Conservation (phyloP, 2,329 filamentous ascomycete genomes). For the Rugonectria rugulosa region DNA sequence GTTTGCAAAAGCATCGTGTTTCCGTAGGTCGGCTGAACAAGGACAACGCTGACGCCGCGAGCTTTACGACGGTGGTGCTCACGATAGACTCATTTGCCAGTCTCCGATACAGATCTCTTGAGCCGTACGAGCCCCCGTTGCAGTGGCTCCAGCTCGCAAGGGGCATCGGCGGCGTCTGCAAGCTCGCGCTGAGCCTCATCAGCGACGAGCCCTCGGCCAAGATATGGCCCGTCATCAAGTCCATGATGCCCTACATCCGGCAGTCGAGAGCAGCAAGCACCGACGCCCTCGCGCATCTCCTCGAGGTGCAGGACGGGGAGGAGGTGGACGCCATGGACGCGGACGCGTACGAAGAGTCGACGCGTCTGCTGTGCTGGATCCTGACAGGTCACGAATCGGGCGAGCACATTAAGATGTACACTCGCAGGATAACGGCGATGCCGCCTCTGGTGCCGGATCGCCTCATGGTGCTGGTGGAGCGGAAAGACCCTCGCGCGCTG, state of each 20-base stretch:
- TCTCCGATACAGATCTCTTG: constrained; percentile 26
- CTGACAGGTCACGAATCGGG: constrained; percentile 17
- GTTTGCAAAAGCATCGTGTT: constrained; percentile 26
- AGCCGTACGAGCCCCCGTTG: constrained; percentile 32
- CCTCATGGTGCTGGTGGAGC: constrained; percentile 27
- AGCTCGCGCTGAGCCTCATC: constrained; percentile 19
- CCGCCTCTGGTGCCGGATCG: constrained; percentile 28
- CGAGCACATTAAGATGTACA: constrained; percentile 23
- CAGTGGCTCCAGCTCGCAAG: constrained; percentile 37
- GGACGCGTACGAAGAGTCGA: constrained; percentile 25
- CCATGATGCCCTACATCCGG: constrained; percentile 12
- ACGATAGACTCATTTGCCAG: constrained; percentile 32
- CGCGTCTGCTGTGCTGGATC: constrained; percentile 28
- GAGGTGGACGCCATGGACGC: constrained; percentile 16
- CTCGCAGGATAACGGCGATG: constrained; percentile 29
- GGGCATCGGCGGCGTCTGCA: constrained; percentile 30
- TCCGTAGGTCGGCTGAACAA: constrained; percentile 20
- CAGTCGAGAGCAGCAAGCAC: not conserved
- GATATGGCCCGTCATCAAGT: constrained; percentile 24
- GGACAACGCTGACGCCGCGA: constrained; percentile 30
- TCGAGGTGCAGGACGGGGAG: constrained; percentile 8
- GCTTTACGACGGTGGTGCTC: constrained; percentile 33
- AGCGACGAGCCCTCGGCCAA: constrained; percentile 17
- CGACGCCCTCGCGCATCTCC: constrained; percentile 27
- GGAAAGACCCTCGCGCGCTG: constrained; percentile 29